Conservation (phyloP, 345 rosid species). For the Rhodamnia argentea region DNA sequence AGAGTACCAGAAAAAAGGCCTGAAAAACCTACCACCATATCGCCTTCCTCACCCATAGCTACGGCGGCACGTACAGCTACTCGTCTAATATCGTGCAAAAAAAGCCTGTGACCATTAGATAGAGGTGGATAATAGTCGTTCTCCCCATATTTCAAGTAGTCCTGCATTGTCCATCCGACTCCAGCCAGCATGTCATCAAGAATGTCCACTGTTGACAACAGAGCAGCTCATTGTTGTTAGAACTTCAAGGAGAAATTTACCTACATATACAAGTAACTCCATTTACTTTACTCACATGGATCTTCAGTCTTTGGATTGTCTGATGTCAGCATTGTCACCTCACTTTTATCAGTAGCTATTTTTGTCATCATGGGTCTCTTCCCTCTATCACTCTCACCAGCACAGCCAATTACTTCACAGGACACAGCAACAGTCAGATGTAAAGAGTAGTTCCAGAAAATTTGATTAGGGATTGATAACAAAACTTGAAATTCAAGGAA, state of each 20-base stretch:
- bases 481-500: not conserved
- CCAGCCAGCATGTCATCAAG: slow-evolving; percentile 95
- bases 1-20: slow-evolving; percentile 1
- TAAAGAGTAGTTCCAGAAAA: not conserved
- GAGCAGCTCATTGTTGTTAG: not conserved
- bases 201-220: slow-evolving; percentile 66
- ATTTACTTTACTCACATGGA: slow-evolving; percentile 44
- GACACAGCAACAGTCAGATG: not conserved
- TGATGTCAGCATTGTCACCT: slow-evolving; percentile 84
- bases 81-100: slow-evolving; percentile 79
- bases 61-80: slow-evolving; percentile 95
- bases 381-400: slow-evolving; percentile 74
- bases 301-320: slow-evolving; percentile 88
- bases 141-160: slow-evolving; percentile 79
- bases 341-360: slow-evolving; percentile 86
- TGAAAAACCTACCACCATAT: slow-evolving; percentile 75
- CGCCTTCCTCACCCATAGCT: slow-evolving; percentile 99
- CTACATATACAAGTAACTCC: not conserved
- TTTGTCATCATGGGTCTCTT: slow-evolving; percentile 84
- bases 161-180: slow-evolving; percentile 92
- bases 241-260: not conserved
- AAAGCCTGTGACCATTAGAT: slow-evolving; percentile 80
- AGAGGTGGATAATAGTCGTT: slow-evolving; percentile 89
- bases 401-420: slow-evolving; percentile 65
- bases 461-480: not conserved